Base-by-base conservation (phyloP, 768 basidiomycete species). In the Termitomyces heimii region DNA sequence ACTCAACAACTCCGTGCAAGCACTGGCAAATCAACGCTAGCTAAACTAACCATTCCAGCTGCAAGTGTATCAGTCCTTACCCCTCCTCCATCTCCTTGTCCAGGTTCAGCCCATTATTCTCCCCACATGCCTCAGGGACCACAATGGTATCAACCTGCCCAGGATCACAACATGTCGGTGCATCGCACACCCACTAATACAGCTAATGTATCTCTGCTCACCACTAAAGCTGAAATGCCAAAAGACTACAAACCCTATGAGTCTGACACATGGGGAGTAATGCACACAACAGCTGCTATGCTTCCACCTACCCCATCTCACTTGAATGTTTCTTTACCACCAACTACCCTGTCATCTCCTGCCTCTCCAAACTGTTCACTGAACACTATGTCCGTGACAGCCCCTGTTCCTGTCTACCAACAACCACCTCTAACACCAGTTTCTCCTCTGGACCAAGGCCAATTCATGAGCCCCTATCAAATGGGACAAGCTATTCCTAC, bases 1-100 rank as follows among this genome's bases (percentile, higher is more conserved):
- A 50, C 64, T 26, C 64, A 65, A 53, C 55, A 60, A 48, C 44
- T 65, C 7, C 63, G 63, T n/a, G 60, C 60, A 10, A 60, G 62
- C 20, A 54, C 59, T 4, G n/a, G 22, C 7, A 59, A 53, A 22
- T 20, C 60, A 32, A 29, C 22, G 14, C 50, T 37, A 31, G 28
- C 54, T 14, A 43, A 57, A 14, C 54, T 56, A 29, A 47, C 54
- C 4, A 29, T 51, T 20, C 9, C 54, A n/a, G 35, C 24, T 5
- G 20, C 35, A 51, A 18, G 18, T 18, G 28, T 50, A 24, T 31
- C 34, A 16, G 35, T 51, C 26, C 18, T 26, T 22, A 42, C 42
- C 13, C 28, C 45, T 7, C 57, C 32, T 34, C 32, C 28, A 39
- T 34, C 48, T 14, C 31, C 40, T n/a, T 28, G 6, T 20, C 31